Evolutionary conservation across 1,284 basidiomycete species (phyloP), one percentile per base, ranked within the genome.

Genomic region (Sanghuangporus sanghuang): DNA sequence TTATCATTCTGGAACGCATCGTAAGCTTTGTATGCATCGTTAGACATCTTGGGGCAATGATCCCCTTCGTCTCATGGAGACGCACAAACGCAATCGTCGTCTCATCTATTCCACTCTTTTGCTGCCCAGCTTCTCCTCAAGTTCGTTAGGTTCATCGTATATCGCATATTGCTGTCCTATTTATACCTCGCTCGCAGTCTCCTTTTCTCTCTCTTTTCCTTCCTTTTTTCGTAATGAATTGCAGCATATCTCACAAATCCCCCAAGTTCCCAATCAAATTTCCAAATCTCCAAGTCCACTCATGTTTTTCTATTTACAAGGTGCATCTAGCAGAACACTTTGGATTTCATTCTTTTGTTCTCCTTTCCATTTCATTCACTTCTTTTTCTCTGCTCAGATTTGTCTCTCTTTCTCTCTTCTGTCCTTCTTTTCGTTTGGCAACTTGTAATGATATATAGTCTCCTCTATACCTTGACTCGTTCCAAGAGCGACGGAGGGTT

Each of bases 61-160:
- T 3, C 27, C 27, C 5, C 27, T 32, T 32, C 27, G 27, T 32
- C 27, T 3, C 27, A 32, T 32, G 27, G 27, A 32, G 27, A 32
- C 27, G 27, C 27, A 32, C 50, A 23, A 21, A 21, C 50, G 14
- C 3, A 14, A 23, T 14, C 5, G 14, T 58, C 57, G 52, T 32
- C 27, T 62, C 67, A 44, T 60, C 61, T 62, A 69, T 48, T 49
- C 64, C 61, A 38, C 60, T 63, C 49, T 49, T 57, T 52, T 39
- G 49, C 40, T 50, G 23, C 38, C 50, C 40, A 58, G n/a, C 40
- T 38, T 60, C 60, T 63, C 42, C 38, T 55, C 66, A 44, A 44
- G 32, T 32, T 53, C 39, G 40, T 55, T 40, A 52, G 14, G 27
- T 46, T 36, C n/a, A 38, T 56, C 54, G 42, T 68, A 52, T 23